These are phyloP conservation scores for Triticum aestivum DNA, from an alignment of 176 grass and related monocot genomes.

Conservation along the genomic window IWGSC_CS_RefSeq_v2.1 NC_057795.1:648250401-648250900, in stretches of 20 bases:
- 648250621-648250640: constrained; percentile 12
- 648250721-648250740: constrained; percentile 63
- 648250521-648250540: constrained; percentile 15
- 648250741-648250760: constrained; percentile 33
- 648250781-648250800: constrained; percentile 14
- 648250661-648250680: constrained; percentile 42
- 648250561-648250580: not conserved
- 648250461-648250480: constrained; percentile 54
- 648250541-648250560: constrained; percentile 13
- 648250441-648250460: constrained; percentile 66
- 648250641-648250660: not conserved
- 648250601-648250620: constrained; percentile 11
- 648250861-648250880: constrained; percentile 29
- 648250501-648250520: constrained; percentile 64
- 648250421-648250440: constrained; percentile 41
- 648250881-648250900: constrained; percentile 22
- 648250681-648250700: not conserved
- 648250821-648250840: constrained; percentile 26
- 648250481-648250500: constrained; percentile 23
- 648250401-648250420: no score
- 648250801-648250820: constrained; percentile 12
- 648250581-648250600: constrained; percentile 23
- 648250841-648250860: not conserved
- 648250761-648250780: constrained; percentile 20
- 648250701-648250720: constrained; percentile 1